A percentile compares a stretch with the other conserved stretches of the same genome.
These are phyloP conservation scores for Tetrahymena elliotti DNA, from an alignment of 73 alveolate genomes.

Conservation along the genomic window DNA sequence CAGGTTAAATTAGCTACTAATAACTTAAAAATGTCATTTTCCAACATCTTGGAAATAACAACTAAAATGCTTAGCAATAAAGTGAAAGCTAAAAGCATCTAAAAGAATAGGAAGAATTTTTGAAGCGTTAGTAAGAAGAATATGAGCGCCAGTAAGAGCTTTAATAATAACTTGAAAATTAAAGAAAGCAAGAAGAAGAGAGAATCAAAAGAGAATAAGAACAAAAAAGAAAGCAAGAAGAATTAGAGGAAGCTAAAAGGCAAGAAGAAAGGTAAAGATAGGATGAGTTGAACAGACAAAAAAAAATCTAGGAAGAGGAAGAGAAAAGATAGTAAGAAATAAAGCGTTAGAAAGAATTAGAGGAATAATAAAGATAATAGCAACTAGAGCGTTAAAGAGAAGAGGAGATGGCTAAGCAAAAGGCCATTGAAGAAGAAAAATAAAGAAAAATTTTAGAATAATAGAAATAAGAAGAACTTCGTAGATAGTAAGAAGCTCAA, in stretches of 20 bases:
- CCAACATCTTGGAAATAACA: not conserved
- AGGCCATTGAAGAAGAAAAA: not conserved
- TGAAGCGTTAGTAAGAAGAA: not conserved
- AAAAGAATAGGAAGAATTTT: not conserved
- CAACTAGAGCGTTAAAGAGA: not conserved
- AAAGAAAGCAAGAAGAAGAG: not conserved
- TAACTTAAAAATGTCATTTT: not conserved
- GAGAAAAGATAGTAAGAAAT: not conserved
- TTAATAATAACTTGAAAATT: not conserved
- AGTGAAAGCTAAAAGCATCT: not conserved
- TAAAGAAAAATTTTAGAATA: not conserved
- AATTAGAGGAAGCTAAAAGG: not conserved
- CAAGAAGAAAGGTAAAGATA: not conserved
- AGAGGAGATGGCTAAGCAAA: not conserved
- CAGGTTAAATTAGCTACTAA: not conserved
- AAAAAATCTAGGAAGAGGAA: not conserved
- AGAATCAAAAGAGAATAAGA: not conserved
- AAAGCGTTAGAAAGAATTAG: not conserved
- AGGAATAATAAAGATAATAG: not conserved
- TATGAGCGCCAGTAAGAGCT: not conserved
- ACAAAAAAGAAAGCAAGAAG: not conserved
- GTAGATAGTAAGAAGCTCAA: not conserved
- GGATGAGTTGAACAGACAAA: not conserved
- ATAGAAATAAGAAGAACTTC: not conserved
- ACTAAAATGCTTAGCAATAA: not conserved